A percentile compares a stretch with the other conserved stretches of the same genome.
phyloP scores from a whole-genome alignment of 257 asterid genomes.

The Verbena officinalis region DNA sequence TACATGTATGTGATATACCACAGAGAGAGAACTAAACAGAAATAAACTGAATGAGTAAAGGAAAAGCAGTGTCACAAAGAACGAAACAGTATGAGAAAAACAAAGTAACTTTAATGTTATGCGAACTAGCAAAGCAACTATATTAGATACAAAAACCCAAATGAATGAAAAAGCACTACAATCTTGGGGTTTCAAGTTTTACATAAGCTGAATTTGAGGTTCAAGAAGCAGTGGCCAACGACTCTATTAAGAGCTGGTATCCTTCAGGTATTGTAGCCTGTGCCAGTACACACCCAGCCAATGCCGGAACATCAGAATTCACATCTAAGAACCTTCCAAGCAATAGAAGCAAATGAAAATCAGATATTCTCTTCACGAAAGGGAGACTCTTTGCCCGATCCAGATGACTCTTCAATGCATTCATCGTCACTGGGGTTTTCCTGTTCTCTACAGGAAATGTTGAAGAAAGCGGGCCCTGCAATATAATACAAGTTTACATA shows the following conservation, averaged over 20 bases:
- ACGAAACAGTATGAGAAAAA: no score
- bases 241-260: slow-evolving; percentile 83
- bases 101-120: not conserved
- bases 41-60: not conserved
- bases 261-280: slow-evolving; percentile 83
- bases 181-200: slow-evolving; percentile 26
- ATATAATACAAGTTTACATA: slow-evolving; percentile 10
- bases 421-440: slow-evolving; percentile 49
- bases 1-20: no score
- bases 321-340: slow-evolving; percentile 73
- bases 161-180: slow-evolving; percentile 17
- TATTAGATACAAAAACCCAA: slow-evolving; percentile 30
- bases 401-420: slow-evolving; percentile 74
- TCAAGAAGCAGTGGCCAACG: slow-evolving; percentile 68
- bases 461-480: slow-evolving; percentile 91
- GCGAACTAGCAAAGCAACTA: slow-evolving; percentile 20
- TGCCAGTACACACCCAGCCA: slow-evolving; percentile 69
- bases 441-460: slow-evolving; percentile 92
- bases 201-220: not conserved
- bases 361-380: slow-evolving; percentile 82
- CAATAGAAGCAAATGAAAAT: slow-evolving; percentile 83
- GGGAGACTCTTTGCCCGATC: slow-evolving; percentile 69
- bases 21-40: no score
- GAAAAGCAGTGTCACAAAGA: no score
- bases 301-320: slow-evolving; percentile 80